Evolutionary conservation across 306 rosid species (phyloP), one percentile per base, ranked within the genome.

Genomic region (Rubus parviflorus): DNA sequence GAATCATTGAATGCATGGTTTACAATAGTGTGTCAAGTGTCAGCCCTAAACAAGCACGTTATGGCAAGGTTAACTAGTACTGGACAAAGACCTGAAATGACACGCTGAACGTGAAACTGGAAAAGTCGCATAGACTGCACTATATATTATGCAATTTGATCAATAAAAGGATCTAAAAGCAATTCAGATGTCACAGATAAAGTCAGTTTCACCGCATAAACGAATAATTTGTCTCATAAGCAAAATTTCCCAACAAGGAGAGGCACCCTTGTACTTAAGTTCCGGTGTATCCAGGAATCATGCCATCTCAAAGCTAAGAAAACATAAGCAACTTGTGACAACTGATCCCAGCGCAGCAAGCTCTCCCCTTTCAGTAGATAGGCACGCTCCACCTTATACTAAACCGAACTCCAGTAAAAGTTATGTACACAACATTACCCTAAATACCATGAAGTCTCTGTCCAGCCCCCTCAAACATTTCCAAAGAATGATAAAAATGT

Each of bases 401-500:
- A 87, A 87, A 77, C 76, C 79, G 87, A 72, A 80, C 85, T 76
- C 91, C 77, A 65, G 81, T 35, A 69, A 83, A 83, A 73, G 42
- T 63, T 88, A 91, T 89, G 84, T 93, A 93, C 98, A 93, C 48
- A 86, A 75, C 81, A 67, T 81, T 85, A 72, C 73, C 54, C 84
- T 87, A 74, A 81, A 75, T 81, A 86, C 79, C 81, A 87, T 87
- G 70, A 85, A 90, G 85, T 84, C 73, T 85, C 74, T 79, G 82
- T 81, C 83, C 81, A 54, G 83, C 83, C 80, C 68, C 77, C 81
- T 30, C 51, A 69, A 86, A 72, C 90, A 89, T 68, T 80, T 75
- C 87, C 81, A 91, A 91, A 91, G 91, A 91, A 91, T 81, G 70
- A 80, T 68, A 71, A 56, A 56, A 80, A 75, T 79, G 83, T 80